Percentiles rank a stretch among this genome's conserved stretches.
phyloP scores from a whole-genome alignment of 2,329 filamentous ascomycete genomes.

The Aspergillus ibericus region DNA sequence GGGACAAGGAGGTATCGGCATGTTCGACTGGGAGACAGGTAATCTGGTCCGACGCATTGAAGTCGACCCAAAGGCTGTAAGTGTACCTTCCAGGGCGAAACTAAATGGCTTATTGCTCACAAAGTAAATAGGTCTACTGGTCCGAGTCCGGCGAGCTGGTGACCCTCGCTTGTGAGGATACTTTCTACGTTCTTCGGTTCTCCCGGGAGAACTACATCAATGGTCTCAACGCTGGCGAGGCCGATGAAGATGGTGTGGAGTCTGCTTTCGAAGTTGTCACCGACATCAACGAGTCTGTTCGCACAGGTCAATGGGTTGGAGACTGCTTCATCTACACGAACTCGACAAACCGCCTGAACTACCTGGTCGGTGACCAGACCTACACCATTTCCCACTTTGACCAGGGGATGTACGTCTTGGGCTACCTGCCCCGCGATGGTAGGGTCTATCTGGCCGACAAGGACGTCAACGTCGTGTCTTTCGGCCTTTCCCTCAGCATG shows the following conservation, averaged over 20 bases:
- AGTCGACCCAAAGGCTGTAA: constrained; percentile 63
- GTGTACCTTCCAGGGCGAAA: constrained; percentile 26
- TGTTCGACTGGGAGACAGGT: constrained; percentile 95
- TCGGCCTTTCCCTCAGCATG: constrained; percentile 84
- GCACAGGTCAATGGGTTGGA: constrained; percentile 95
- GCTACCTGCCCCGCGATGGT: constrained; percentile 94
- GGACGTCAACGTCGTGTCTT: constrained; percentile 88
- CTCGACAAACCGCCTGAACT: constrained; percentile 93
- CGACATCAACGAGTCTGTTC: constrained; percentile 89
- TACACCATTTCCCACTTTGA: constrained; percentile 98
- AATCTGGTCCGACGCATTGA: constrained; percentile 90
- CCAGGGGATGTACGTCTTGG: constrained; percentile 88
- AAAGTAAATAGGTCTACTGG: constrained; percentile 78
- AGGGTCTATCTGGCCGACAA: constrained; percentile 94
- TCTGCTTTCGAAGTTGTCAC: constrained; percentile 94
- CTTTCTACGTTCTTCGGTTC: constrained; percentile 90
- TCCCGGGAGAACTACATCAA: constrained; percentile 85
- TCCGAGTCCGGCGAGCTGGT: constrained; percentile 95
- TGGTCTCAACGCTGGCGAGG: constrained; percentile 75
- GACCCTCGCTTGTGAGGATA: constrained; percentile 88
- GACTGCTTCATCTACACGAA: constrained; percentile 99
- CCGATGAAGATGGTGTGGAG: constrained; percentile 90
- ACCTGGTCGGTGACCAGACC: constrained; percentile 94
- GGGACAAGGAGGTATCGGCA: constrained; percentile 88
- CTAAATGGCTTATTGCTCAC: constrained; percentile 5